A percentile compares a stretch with the other conserved stretches of the same genome.
Conservation (phyloP, 108 stramenopile species). For the Poteriospumella lacustris region DNA sequence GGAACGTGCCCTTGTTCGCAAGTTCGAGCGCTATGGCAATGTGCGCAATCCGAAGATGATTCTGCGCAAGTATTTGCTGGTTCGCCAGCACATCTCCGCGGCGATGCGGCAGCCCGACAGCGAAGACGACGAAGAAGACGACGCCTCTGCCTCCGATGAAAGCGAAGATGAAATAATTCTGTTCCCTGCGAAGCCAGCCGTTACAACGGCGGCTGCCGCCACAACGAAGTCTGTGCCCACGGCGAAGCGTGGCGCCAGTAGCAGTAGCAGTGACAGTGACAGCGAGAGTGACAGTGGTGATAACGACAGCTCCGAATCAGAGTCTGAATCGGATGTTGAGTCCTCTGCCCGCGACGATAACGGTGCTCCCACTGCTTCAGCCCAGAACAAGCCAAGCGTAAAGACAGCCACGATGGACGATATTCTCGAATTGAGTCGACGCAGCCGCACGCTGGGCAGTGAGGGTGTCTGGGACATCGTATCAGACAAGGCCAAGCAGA, state of each 20-base stretch:
- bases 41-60: no score
- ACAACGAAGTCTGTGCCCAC: neutral
- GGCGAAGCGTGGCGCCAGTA: neutral
- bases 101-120: neutral
- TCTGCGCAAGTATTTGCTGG: no score
- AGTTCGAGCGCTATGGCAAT: no score
- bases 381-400: neutral
- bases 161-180: neutral
- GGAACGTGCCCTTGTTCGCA: no score
- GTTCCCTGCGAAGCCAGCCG: neutral
- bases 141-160: neutral
- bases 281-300: neutral
- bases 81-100: neutral
- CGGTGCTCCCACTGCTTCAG: neutral
- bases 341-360: neutral
- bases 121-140: neutral
- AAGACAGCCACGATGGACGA: neutral
- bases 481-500: neutral
- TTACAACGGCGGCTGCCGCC: neutral
- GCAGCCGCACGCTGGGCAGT: neutral
- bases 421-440: neutral
- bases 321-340: neutral
- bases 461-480: conserved; percentile 24
- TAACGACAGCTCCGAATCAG: neutral
- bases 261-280: neutral